These are phyloP conservation scores for Candolleomyces aberdarensis DNA, from an alignment of 768 basidiomycete genomes.

Conservation along the genomic window DNA sequence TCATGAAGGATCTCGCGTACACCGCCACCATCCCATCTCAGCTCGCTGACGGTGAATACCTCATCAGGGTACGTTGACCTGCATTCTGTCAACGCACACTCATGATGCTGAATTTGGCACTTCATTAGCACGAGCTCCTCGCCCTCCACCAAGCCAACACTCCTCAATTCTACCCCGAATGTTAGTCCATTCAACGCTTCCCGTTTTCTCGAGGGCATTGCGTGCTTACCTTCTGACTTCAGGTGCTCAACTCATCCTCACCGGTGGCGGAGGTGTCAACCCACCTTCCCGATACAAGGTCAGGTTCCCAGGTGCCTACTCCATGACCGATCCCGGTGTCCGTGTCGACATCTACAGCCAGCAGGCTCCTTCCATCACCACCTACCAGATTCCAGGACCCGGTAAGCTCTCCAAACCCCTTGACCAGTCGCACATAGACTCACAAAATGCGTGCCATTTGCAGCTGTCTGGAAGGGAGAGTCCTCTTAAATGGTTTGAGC, in stretches of 20 bases:
- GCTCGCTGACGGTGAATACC: slow-evolving; percentile 32
- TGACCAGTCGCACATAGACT: neutral
- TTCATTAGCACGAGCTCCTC: slow-evolving; percentile 29
- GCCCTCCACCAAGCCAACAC: slow-evolving; percentile 37
- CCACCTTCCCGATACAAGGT: slow-evolving; percentile 30
- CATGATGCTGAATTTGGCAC: neutral
- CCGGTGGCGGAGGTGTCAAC: slow-evolving; percentile 31
- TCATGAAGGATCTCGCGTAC: slow-evolving; percentile 26
- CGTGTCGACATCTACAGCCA: slow-evolving; percentile 36
- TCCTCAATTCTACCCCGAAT: slow-evolving; percentile 39
- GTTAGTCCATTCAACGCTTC: slow-evolving; percentile 11
- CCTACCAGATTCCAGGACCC: slow-evolving; percentile 33
- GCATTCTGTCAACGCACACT: too few species aligned
- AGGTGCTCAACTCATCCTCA: slow-evolving; percentile 34
- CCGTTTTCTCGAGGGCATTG: neutral
- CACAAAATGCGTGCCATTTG: neutral
- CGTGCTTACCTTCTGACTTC: neutral
- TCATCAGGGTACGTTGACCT: slow-evolving; percentile 26
- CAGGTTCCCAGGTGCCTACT: slow-evolving; percentile 35
- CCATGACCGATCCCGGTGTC: slow-evolving; percentile 31
- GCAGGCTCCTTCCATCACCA: slow-evolving; percentile 26
- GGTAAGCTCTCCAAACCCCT: slow-evolving; percentile 14
- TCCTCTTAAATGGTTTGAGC: slow-evolving; percentile 1
- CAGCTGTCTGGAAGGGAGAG: slow-evolving; percentile 24
- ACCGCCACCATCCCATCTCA: slow-evolving; percentile 30